Base-by-base conservation (phyloP, 2,329 filamentous ascomycete genomes). In the Xylaria sp. region DNA sequence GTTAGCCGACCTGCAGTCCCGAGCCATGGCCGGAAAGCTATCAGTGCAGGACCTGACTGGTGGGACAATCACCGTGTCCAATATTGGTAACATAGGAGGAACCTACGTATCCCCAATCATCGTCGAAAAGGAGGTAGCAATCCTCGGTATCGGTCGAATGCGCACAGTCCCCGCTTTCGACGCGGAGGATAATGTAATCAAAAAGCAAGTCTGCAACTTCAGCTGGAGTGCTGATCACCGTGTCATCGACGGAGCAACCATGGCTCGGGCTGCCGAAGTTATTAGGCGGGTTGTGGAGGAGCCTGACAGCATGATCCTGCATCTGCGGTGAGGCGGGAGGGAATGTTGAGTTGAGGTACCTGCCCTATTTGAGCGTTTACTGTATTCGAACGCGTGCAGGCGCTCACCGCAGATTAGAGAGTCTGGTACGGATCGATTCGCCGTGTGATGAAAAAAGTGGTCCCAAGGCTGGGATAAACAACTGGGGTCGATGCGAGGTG, bases 201-300 rank as follows among this genome's bases (percentile, higher is more conserved):
- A 84, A 75, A 90, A 86, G 73, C 88, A 95, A 70, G 83, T 95
- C 62, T 88, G 88, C 72, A 92, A 95, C 71, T 91, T 97, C 68
- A 97, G 92, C 76, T 97, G 93, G 93, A 93, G 90, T 73, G 93
- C 93, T 4, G 92, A 97, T 75, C 94, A 99, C 75, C 81, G 94
- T 18, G 90, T 97, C 57, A 86, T 97, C 52, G 94, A 99, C 75
- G 94, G 94, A 1, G 93, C 93, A 52, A 96, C 92, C 61, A 91
- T 96, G 83, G 94, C 94, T 18, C 83, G 92, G 66, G 93, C 93
- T 73, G 92, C 91, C 10, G 91, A 92, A 69, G 82, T 88, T 63
- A 89, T 97, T 19, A 85, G 86, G 67, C 79, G 80, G 55, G 85
- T 90, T 67, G 83, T 97, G 46, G 92, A 97, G 77, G 85, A 90